Conservation (phyloP, 805 yeast genomes). For the Phaffomyces opuntiae region DNA sequence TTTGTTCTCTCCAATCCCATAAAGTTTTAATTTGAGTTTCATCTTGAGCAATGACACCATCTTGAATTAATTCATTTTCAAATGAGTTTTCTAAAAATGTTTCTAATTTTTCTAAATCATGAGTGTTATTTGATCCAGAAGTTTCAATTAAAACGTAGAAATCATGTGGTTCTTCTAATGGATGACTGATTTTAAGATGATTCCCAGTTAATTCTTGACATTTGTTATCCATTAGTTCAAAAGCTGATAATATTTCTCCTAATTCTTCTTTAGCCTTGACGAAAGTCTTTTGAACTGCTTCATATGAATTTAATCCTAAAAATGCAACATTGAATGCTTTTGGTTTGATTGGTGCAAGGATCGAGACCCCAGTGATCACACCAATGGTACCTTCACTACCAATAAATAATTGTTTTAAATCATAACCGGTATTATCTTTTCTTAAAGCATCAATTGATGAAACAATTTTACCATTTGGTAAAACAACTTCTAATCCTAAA, state of each 20-base stretch:
- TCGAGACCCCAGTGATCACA: slow-evolving; percentile 81
- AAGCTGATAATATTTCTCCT: slow-evolving; percentile 83
- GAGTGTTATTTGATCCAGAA: slow-evolving; percentile 90
- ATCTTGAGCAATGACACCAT: slow-evolving; percentile 95
- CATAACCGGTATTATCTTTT: slow-evolving; percentile 95
- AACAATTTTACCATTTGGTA: slow-evolving; percentile 80
- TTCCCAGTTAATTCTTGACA: slow-evolving; percentile 59
- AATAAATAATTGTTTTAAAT: slow-evolving; percentile 83
- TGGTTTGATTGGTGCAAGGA: slow-evolving; percentile 86
- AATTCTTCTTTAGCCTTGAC: slow-evolving; percentile 71
- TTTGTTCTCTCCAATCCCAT: slow-evolving; percentile 95
- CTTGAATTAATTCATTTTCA: slow-evolving; percentile 79
- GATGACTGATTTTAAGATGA: slow-evolving; percentile 59
- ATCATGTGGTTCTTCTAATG: slow-evolving; percentile 78
- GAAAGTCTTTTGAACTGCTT: slow-evolving; percentile 78
- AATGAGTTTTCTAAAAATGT: slow-evolving; percentile 74
- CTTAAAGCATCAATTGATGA: slow-evolving; percentile 79
- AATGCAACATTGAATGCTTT: slow-evolving; percentile 82
- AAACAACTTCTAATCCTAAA: slow-evolving; percentile 85
- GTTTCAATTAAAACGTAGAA: slow-evolving; percentile 91
- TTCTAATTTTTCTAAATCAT: slow-evolving; percentile 87
- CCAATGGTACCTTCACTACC: slow-evolving; percentile 95
- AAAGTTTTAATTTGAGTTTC: slow-evolving; percentile 76
- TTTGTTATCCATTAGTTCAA: slow-evolving; percentile 84
- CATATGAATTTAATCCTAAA: slow-evolving; percentile 73